These are phyloP conservation scores for Oryza punctata DNA, from an alignment of 176 grass and related monocot genomes.

Conservation along the genomic window DNA sequence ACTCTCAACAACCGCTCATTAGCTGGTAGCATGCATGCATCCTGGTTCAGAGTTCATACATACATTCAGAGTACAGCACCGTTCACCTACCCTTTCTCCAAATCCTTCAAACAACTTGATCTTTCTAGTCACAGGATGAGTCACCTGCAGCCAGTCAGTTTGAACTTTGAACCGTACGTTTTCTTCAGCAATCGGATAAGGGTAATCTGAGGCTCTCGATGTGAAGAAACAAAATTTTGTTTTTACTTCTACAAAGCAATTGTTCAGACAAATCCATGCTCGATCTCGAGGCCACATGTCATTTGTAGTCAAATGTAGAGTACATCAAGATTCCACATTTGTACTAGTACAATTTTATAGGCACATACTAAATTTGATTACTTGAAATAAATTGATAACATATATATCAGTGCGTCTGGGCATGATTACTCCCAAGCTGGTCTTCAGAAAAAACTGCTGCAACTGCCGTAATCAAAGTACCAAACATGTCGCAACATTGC, in stretches of 20 bases:
- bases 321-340: not conserved
- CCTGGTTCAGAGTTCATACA: conserved; percentile 31
- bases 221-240: not conserved
- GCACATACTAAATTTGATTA: no score
- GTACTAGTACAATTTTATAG: not conserved
- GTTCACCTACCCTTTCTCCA: not conserved
- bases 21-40: not conserved
- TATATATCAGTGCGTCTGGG: not conserved
- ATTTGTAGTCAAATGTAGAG: not conserved
- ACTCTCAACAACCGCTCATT: conserved; percentile 3
- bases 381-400: not conserved
- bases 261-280: not conserved
- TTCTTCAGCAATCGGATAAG: conserved; percentile 27
- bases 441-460: conserved; percentile 6
- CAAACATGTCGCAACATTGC: not conserved
- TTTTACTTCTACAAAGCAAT: not conserved
- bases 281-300: not conserved
- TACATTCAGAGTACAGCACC: not conserved
- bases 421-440: not conserved
- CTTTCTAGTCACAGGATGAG: not conserved
- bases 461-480: conserved; percentile 1
- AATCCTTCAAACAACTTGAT: not conserved
- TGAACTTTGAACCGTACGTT: not conserved
- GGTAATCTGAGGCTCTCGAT: not conserved
- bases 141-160: not conserved